Percentiles rank a stretch among this genome's conserved stretches.
These are phyloP conservation scores for Saururus chinensis DNA, from an alignment of 164 flowering plant species.

Conservation along the genomic window DNA sequence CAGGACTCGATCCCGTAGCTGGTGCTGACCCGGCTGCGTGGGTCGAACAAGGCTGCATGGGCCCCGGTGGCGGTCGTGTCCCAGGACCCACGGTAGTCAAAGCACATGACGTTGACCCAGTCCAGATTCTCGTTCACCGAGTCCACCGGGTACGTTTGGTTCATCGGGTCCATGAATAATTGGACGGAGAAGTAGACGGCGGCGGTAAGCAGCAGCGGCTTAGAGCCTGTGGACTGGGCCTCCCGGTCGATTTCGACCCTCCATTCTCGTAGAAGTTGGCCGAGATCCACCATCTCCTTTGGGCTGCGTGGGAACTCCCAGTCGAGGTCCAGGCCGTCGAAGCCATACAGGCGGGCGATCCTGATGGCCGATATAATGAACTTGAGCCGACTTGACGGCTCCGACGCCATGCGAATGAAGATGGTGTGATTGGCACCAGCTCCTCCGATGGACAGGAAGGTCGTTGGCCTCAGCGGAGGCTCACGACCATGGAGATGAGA, in stretches of 20 bases:
- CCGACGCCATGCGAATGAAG: constrained; percentile 15
- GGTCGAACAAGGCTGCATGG: constrained; percentile 15
- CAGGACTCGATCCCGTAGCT: constrained; percentile 21
- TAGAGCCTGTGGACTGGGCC: constrained; percentile 7
- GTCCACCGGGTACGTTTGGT: not conserved
- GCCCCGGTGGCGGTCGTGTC: constrained; percentile 5
- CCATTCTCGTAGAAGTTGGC: constrained; percentile 14
- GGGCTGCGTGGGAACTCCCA: constrained; percentile 22
- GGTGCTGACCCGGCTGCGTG: constrained; percentile 14
- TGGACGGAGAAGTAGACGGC: constrained; percentile 17
- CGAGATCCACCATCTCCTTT: constrained; percentile 23
- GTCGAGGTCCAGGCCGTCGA: constrained; percentile 29
- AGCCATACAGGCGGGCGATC: constrained; percentile 16
- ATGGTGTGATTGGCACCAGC: constrained; percentile 14
- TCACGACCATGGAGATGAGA: constrained; percentile 6
- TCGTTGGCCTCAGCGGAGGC: constrained; percentile 10
- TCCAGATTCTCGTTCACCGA: constrained; percentile 5
- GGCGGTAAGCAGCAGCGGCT: constrained; percentile 14
- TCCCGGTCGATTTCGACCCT: constrained; percentile 8
- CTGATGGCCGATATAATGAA: constrained; percentile 22
- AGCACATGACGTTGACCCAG: constrained; percentile 15
- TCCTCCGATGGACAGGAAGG: constrained; percentile 29
- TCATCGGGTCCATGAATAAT: not conserved
- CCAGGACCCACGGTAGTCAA: constrained; percentile 11
- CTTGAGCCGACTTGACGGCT: constrained; percentile 3